These are phyloP conservation scores for Aspergillus clavatus DNA, from an alignment of 2,329 filamentous ascomycete species.

Conservation along the genomic window DNA sequence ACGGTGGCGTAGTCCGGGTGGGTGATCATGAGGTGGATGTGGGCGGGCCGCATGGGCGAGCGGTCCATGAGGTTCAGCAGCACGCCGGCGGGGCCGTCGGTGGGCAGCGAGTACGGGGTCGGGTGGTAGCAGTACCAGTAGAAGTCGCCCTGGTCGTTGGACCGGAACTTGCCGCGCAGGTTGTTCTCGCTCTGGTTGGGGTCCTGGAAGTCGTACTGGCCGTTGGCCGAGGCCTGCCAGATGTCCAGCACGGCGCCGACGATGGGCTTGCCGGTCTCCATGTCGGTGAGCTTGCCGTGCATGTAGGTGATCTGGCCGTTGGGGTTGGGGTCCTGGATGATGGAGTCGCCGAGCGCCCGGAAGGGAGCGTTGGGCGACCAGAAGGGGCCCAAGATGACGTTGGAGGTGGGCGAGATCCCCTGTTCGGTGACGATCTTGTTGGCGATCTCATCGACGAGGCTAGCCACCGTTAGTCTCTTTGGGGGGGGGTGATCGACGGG, in stretches of 20 bases:
- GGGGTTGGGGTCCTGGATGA: constrained; percentile 58
- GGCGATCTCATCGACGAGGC: constrained; percentile 74
- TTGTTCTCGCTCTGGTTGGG: constrained; percentile 69
- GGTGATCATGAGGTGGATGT: constrained; percentile 56
- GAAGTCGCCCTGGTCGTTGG: constrained; percentile 61
- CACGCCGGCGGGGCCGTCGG: constrained; percentile 54
- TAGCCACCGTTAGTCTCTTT: constrained; percentile 44
- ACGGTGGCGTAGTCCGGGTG: constrained; percentile 54
- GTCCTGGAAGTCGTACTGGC: constrained; percentile 73
- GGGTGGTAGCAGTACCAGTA: constrained; percentile 73
- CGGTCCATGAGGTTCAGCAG: constrained; percentile 53
- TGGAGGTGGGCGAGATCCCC: constrained; percentile 63
- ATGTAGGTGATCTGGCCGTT: constrained; percentile 60
- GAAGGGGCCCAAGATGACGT: constrained; percentile 72
- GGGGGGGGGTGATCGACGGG: too few relatives aligned
- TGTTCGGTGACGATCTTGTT: constrained; percentile 61
- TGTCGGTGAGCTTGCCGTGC: constrained; percentile 64
- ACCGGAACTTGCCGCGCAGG: constrained; percentile 69
- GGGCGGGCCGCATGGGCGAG: constrained; percentile 57
- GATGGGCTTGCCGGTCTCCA: constrained; percentile 62
- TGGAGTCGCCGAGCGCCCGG: constrained; percentile 60
- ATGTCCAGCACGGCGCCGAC: constrained; percentile 67
- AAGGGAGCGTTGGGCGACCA: constrained; percentile 72
- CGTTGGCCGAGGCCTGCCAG: constrained; percentile 72
- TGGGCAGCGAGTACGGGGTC: constrained; percentile 67